Percentiles rank a stretch among this genome's conserved stretches.
phyloP scores from a whole-genome alignment of 2,329 filamentous ascomycete genomes.

The Rutstroemia sp. region DNA sequence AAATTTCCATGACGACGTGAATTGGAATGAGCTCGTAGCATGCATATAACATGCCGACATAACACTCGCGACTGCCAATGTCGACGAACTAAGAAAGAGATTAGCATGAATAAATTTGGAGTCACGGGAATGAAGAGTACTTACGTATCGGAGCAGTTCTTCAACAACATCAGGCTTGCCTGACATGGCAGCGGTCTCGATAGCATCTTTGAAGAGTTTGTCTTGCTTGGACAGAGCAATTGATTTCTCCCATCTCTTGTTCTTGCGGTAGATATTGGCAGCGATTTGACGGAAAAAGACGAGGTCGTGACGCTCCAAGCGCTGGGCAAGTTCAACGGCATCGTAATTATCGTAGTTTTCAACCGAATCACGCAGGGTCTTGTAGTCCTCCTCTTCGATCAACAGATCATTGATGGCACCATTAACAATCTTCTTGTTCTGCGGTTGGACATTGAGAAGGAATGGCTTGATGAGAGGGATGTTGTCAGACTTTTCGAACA shows the following conservation, averaged over 20 bases:
- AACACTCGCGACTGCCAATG: conserved; percentile 97
- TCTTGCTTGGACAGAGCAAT: conserved; percentile 97
- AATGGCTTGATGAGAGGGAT: conserved; percentile 98
- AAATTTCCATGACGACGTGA: conserved; percentile 88
- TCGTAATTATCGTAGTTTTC: conserved; percentile 99
- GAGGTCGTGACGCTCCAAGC: conserved; percentile 93
- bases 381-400: conserved; percentile 99
- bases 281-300: conserved; percentile 99
- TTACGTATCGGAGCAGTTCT: conserved; percentile 91
- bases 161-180: conserved; percentile 88
- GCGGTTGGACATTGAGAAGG: conserved; percentile 87
- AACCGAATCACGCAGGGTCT: conserved; percentile 93
- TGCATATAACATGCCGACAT: conserved; percentile 98
- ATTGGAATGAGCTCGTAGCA: conserved; percentile 96
- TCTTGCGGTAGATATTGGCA: conserved; percentile 97
- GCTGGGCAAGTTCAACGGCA: conserved; percentile 81
- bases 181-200: conserved; percentile 92
- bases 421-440: conserved; percentile 98
- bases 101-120: conserved; percentile 31
- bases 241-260: conserved; percentile 99
- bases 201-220: conserved; percentile 98
- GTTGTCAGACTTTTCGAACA: conserved; percentile 98
- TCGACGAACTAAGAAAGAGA: conserved; percentile 72
- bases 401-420: conserved; percentile 95
- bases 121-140: conserved; percentile 36